Conservation (phyloP, 768 basidiomycete genomes). For the Boletus vinaceobasis region DNA sequence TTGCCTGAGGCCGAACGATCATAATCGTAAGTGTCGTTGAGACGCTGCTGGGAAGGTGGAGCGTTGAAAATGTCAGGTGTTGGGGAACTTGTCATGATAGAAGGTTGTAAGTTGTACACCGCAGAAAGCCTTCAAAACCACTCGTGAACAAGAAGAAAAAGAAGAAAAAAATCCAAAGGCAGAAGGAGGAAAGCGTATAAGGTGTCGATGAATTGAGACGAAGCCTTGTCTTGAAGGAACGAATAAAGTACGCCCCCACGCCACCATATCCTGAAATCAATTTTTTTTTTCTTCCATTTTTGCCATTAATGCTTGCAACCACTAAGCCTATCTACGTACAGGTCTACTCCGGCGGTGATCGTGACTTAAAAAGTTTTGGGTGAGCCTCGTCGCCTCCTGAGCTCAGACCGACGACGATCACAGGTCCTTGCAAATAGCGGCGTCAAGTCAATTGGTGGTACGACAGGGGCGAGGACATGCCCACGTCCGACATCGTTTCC, state of each 20-base stretch:
- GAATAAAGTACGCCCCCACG: slow-evolving; percentile 31
- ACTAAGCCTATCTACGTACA: background rate
- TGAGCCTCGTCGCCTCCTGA: background rate
- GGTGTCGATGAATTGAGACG: slow-evolving; percentile 4
- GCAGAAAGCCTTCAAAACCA: slow-evolving; percentile 20
- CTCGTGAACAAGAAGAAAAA: slow-evolving; percentile 33
- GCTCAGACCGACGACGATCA: background rate
- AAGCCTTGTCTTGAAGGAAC: slow-evolving; percentile 14
- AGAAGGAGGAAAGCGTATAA: slow-evolving; percentile 27
- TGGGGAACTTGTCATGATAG: slow-evolving; percentile 75
- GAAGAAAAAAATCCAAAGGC: slow-evolving; percentile 27
- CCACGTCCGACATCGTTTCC: no score
- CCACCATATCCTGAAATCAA: slow-evolving; percentile 27
- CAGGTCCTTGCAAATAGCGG: slow-evolving; percentile 9
- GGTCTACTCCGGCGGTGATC: slow-evolving; percentile 4
- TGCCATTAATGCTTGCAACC: no score
- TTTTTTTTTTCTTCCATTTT: slow-evolving; percentile 1
- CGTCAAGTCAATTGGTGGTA: background rate
- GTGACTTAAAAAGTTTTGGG: background rate
- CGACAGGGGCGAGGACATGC: no score
- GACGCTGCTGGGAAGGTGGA: slow-evolving; percentile 65
- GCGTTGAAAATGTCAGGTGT: slow-evolving; percentile 74
- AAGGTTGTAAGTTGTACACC: slow-evolving; percentile 13
- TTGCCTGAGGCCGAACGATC: slow-evolving; percentile 53
- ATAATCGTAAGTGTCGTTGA: slow-evolving; percentile 85